These are phyloP conservation scores for Litchi chinensis DNA, from an alignment of 345 rosid genomes.

Conservation along the genomic window DNA sequence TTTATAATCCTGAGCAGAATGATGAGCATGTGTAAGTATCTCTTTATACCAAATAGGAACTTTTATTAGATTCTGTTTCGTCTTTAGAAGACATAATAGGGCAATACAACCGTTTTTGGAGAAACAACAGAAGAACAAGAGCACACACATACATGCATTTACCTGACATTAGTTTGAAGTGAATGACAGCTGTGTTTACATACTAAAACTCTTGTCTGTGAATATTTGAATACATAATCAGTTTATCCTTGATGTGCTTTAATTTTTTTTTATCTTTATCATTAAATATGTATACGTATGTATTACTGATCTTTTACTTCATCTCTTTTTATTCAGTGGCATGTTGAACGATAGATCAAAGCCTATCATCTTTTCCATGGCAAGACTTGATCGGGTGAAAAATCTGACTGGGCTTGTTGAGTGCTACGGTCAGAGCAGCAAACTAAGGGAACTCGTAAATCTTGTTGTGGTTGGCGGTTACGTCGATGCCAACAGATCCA, in stretches of 20 bases:
- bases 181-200: not conserved
- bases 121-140: not conserved
- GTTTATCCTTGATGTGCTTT: slow-evolving; percentile 6
- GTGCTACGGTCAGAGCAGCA: slow-evolving; percentile 45
- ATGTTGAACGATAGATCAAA: slow-evolving; percentile 43
- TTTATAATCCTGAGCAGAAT: slow-evolving; percentile 47
- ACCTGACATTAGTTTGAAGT: not conserved
- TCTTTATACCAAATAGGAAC: not conserved
- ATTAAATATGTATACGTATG: not conserved
- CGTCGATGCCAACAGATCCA: slow-evolving; percentile 41
- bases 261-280: not conserved
- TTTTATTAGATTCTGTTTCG: not conserved
- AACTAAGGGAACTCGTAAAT: slow-evolving; percentile 50
- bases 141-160: not conserved
- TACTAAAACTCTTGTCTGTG: not conserved
- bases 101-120: not conserved
- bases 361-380: slow-evolving; percentile 71
- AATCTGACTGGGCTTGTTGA: slow-evolving; percentile 62
- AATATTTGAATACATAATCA: not conserved
- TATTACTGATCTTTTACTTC: slow-evolving; percentile 13
- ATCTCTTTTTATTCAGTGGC: slow-evolving; percentile 38
- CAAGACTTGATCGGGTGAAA: slow-evolving; percentile 65
- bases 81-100: not conserved
- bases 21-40: slow-evolving; percentile 58
- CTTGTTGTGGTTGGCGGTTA: slow-evolving; percentile 56